phyloP scores from a whole-genome alignment of 2,329 filamentous ascomycete genomes.

The Podosphaera xanthii region DNA sequence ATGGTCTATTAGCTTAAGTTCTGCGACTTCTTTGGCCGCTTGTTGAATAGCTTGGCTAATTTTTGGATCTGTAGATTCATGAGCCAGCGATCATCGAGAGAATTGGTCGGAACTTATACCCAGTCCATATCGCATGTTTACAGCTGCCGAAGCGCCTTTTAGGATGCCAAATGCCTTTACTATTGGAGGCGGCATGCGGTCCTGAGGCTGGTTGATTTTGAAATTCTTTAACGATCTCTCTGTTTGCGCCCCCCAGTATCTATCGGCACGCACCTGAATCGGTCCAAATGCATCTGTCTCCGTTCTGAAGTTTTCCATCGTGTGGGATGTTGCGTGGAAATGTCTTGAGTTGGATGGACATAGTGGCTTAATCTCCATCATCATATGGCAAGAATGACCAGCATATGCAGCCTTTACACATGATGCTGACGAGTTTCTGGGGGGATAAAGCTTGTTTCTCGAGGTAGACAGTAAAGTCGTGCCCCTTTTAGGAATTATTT shows the following conservation, averaged over 20 bases:
- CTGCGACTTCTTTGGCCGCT: slow-evolving; percentile 79
- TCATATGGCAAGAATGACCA: neutral
- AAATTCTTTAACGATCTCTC: slow-evolving; percentile 94
- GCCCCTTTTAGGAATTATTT: neutral
- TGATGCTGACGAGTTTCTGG: neutral
- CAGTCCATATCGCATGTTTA: slow-evolving; percentile 89
- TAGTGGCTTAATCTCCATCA: neutral
- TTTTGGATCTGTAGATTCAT: slow-evolving; percentile 44
- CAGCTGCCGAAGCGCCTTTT: slow-evolving; percentile 85
- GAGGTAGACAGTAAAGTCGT: neutral
- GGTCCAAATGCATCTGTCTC: slow-evolving; percentile 97
- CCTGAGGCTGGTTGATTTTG: slow-evolving; percentile 96
- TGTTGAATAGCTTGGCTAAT: slow-evolving; percentile 83
- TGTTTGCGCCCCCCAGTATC: slow-evolving; percentile 97
- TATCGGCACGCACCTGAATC: slow-evolving; percentile 74
- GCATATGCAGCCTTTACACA: neutral
- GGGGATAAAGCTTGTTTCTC: neutral
- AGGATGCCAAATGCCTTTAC: slow-evolving; percentile 88
- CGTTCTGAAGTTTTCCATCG: slow-evolving; percentile 37
- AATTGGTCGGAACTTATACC: slow-evolving; percentile 24
- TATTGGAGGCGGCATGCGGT: slow-evolving; percentile 89
- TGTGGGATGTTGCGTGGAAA: slow-evolving; percentile 15
- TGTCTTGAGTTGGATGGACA: slow-evolving; percentile 3
- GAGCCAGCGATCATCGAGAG: slow-evolving; percentile 6
- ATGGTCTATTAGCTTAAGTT: slow-evolving; percentile 83